Base-by-base conservation (phyloP, 2,329 filamentous ascomycete species). In the Exophiala mesophila region DNA sequence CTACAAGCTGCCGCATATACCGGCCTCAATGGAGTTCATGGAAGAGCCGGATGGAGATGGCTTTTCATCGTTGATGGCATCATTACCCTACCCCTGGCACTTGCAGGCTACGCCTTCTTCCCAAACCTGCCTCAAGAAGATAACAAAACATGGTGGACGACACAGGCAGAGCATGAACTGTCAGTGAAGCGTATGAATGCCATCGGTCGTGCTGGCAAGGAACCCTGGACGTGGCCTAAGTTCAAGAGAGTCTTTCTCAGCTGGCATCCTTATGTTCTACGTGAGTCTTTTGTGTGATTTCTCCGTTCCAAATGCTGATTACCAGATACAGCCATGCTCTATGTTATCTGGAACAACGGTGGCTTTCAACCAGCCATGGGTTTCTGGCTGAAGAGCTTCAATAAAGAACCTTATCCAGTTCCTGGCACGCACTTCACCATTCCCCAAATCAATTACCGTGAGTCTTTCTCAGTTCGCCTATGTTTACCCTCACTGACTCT, bases 1-100 rank as follows among this genome's bases (percentile, higher is more conserved):
- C 62, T 78, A 0, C 74, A 77, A 59, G 69, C 74, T 1, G 74
- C 70, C 0, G 71, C 71, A 0, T 75, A 76, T 54, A 70, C 68
- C 15, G 70, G 70, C 19, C 62, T 78, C 0, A 71, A 72, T 13
- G 74, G 74, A 1, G 60, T 69, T 0, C 57, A 57, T 8, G 74
- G 74, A 0, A 67, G 71, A 54, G 60, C 67, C 0, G 74, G 74
- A 56, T 33, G 17, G 10, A 3, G 28, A 34, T 66, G 63, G 63
- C 47, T 66, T 5, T 66, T 65, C 35, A 61, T 66, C 24, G 58
- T 66, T 20, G 62, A 65, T 40, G 62, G 62, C 3, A 39, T 65
- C 17, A 69, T 70, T 36, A 67, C 66, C 4, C 47, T 68, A 28
- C 70, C 63, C 24, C 67, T 66, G 34, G 68, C 60, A 6, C 60